phyloP scores from a whole-genome alignment of 2,329 filamentous ascomycete species.

The Venturia carpophila region DNA sequence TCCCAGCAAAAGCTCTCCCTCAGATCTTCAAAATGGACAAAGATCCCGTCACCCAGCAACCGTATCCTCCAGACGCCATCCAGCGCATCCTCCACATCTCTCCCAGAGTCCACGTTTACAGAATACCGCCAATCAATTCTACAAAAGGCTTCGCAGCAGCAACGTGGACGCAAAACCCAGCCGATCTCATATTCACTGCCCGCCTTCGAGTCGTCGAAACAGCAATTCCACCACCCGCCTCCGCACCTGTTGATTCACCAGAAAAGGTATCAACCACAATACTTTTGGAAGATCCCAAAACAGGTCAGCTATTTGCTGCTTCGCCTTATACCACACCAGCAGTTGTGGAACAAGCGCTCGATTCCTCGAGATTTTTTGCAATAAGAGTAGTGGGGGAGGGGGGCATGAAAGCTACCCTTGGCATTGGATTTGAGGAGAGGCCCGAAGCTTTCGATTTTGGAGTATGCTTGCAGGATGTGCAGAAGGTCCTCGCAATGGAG shows the following conservation, averaged over 20 bases:
- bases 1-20: neutral
- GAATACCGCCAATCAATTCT: slow-evolving; percentile 70
- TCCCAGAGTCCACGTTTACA: slow-evolving; percentile 72
- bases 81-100: slow-evolving; percentile 77
- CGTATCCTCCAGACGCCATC: slow-evolving; percentile 67
- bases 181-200: slow-evolving; percentile 74
- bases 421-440: slow-evolving; percentile 81
- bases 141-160: slow-evolving; percentile 73
- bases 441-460: slow-evolving; percentile 80
- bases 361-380: slow-evolving; percentile 79
- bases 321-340: slow-evolving; percentile 62
- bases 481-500: slow-evolving; percentile 49
- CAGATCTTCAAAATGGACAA: slow-evolving; percentile 45
- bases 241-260: slow-evolving; percentile 30
- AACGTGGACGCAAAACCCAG: slow-evolving; percentile 62
- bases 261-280: slow-evolving; percentile 64
- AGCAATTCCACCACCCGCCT: slow-evolving; percentile 39
- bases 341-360: slow-evolving; percentile 68
- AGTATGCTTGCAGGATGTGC: slow-evolving; percentile 69
- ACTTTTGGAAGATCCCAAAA: slow-evolving; percentile 66
- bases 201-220: slow-evolving; percentile 74
- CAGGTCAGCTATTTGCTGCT: slow-evolving; percentile 72
- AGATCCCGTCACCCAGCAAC: slow-evolving; percentile 62
- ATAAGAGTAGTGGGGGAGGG: slow-evolving; percentile 68
- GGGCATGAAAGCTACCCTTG: slow-evolving; percentile 69